These are phyloP conservation scores for Penicillium odoratum DNA, from an alignment of 495 filamentous ascomycete genomes.

Conservation along the genomic window DNA sequence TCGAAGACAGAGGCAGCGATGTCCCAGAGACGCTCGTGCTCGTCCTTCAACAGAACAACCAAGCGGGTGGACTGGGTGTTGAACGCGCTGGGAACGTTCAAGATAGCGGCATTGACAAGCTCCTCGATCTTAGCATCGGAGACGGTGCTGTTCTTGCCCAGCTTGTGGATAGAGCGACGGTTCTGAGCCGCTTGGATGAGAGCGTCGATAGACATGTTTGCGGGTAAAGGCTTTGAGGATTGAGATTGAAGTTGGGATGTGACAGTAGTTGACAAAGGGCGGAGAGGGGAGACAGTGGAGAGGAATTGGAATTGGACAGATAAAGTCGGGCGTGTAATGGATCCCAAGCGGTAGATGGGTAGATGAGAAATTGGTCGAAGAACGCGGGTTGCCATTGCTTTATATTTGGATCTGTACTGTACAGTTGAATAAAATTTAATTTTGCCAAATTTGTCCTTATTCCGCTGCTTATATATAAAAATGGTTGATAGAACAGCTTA, in stretches of 20 bases:
- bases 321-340: constrained; percentile 9
- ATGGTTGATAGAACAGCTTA: not conserved
- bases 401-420: not conserved
- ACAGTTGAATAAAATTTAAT: not conserved
- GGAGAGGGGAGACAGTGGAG: constrained; percentile 30
- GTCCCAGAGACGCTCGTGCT: constrained; percentile 55
- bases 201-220: constrained; percentile 26
- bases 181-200: constrained; percentile 41
- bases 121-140: constrained; percentile 51
- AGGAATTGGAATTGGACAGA: not conserved
- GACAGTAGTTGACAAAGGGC: constrained; percentile 65
- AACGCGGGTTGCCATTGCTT: constrained; percentile 16
- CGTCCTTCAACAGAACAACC: constrained; percentile 45
- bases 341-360: constrained; percentile 17
- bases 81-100: constrained; percentile 52
- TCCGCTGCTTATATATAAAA: not conserved
- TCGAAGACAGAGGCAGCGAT: constrained; percentile 41
- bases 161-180: constrained; percentile 52
- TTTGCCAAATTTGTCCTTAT: not conserved
- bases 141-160: constrained; percentile 46
- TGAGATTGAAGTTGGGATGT: constrained; percentile 6
- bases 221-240: constrained; percentile 11
- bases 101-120: constrained; percentile 48
- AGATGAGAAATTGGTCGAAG: constrained; percentile 21
- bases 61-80: constrained; percentile 56